Evolutionary conservation across 176 grass and related monocot species (phyloP), one percentile per base, ranked within the genome.

Genomic region (Aegilops speltoides): DNA sequence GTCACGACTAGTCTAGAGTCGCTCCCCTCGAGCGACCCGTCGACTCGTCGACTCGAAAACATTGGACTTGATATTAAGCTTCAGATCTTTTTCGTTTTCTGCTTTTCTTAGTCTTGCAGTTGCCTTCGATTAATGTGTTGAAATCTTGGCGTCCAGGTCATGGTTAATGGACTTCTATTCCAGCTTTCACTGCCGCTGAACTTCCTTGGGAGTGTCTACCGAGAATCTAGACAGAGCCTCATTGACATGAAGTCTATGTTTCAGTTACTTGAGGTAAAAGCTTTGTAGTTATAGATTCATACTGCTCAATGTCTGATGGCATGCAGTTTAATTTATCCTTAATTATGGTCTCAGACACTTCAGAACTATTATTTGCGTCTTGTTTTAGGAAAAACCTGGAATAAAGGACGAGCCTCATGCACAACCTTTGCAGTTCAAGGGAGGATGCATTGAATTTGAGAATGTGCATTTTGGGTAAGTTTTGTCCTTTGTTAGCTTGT

Each of bases 241-340:
- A 94, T 98, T 83, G 97, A 98, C 87, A 93, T 98, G 97, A 96
- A 98, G 61, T 90, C 92, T 54, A 94, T 98, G 97, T 98, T 98
- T 89, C 94, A 98, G 45, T 93, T 98, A 85, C 94, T 98, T 64
- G 94, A 98, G 97, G 97, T 98, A 80, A 81, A 83, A 46, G 50
- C 82, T 54, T 46, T 77, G 63, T 78, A 74, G 68, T 68, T 59
- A 19, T 34, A 34, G 48, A 73, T 41, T 68, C 65, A 20, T 43
- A 43, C 67, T 79, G 37, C 64, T 29, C n/a, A 64, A 40, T 63
- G 14, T 62, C 33, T 57, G 62, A 83, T 80, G 32, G 17, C 13
- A 57, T 79, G 73, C 52, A 82, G 43, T 88, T 69, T 45, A 79
- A 20, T 92, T 88, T 79, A 86, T 87, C 82, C 45, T 85, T 86